phyloP scores from a whole-genome alignment of 345 rosid species.

The Eucalyptus cloeziana region DNA sequence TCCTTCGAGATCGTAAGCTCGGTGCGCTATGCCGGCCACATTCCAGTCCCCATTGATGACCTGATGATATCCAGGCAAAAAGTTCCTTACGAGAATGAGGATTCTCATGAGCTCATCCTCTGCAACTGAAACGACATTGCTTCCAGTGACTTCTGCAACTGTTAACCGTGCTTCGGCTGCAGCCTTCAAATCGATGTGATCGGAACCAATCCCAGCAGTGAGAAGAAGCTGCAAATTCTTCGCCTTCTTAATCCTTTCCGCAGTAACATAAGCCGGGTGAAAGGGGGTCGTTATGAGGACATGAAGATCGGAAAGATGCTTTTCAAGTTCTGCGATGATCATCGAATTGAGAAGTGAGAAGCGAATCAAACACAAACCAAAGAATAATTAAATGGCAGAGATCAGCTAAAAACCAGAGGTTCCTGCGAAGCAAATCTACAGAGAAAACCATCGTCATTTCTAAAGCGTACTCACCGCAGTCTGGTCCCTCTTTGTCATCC shows the following conservation, averaged over 20 bases:
- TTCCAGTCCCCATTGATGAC: constrained; percentile 80
- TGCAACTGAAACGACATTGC: constrained; percentile 86
- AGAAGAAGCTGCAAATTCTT: constrained; percentile 81
- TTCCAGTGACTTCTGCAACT: constrained; percentile 87
- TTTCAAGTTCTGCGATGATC: constrained; percentile 16
- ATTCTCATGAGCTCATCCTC: constrained; percentile 96
- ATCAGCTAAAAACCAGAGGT: background rate
- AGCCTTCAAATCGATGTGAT: constrained; percentile 76
- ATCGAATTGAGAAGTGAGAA: background rate
- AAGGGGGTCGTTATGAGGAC: constrained; percentile 80
- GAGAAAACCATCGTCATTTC: background rate
- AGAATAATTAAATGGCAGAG: background rate
- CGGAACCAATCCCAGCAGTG: constrained; percentile 92
- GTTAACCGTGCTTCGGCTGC: constrained; percentile 84
- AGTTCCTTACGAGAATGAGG: constrained; percentile 73
- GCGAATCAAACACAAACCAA: background rate
- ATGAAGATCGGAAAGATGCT: constrained; percentile 76
- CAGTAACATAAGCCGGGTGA: constrained; percentile 85
- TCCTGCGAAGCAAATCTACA: background rate
- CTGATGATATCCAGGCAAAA: constrained; percentile 74
- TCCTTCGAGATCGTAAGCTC: constrained; percentile 92
- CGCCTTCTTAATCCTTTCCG: constrained; percentile 81
- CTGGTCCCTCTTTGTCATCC: constrained; percentile 85
- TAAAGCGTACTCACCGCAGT: constrained; percentile 36
- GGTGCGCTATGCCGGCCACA: constrained; percentile 63